These are phyloP conservation scores for Saccharomyces cerevisiae DNA, from an alignment of 805 yeast genomes.

Conservation along the genomic window DNA sequence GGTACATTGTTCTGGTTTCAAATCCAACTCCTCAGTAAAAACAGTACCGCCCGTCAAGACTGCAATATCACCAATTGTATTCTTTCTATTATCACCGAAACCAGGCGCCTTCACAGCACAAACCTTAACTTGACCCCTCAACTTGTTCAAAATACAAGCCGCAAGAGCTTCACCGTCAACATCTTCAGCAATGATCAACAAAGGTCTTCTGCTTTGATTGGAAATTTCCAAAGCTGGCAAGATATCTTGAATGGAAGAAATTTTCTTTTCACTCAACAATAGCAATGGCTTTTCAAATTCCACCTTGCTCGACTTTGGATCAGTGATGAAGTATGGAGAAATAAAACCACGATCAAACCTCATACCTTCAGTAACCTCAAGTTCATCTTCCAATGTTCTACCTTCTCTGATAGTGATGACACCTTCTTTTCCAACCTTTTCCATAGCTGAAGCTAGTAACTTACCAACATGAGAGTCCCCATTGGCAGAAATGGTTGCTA, in stretches of 20 bases:
- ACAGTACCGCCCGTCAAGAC: conserved; percentile 87
- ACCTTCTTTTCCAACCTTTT: conserved; percentile 98
- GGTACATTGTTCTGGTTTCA: conserved; percentile 92
- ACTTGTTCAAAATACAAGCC: conserved; percentile 92
- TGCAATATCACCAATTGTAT: conserved; percentile 91
- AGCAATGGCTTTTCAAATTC: conserved; percentile 91
- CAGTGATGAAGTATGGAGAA: conserved; percentile 93
- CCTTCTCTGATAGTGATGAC: conserved; percentile 97
- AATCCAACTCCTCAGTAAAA: conserved; percentile 82
- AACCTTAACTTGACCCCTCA: conserved; percentile 96
- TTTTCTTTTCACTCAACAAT: conserved; percentile 84
- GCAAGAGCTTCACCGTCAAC: conserved; percentile 98
- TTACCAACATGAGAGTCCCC: conserved; percentile 91
- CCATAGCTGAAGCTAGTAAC: conserved; percentile 91
- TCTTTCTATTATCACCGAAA: conserved; percentile 97
- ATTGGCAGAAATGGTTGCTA: conserved; percentile 94
- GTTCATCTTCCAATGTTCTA: conserved; percentile 90
- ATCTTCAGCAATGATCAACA: conserved; percentile 89
- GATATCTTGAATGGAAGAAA: conserved; percentile 81
- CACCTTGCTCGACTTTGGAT: conserved; percentile 84
- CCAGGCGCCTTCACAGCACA: conserved; percentile 98
- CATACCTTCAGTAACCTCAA: conserved; percentile 97
- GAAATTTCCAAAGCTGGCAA: conserved; percentile 90
- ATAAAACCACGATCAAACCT: conserved; percentile 95
- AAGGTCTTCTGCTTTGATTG: conserved; percentile 86